Conservation (phyloP, 2,329 filamentous ascomycete genomes). For the Pestalotiopsis sp. region DNA sequence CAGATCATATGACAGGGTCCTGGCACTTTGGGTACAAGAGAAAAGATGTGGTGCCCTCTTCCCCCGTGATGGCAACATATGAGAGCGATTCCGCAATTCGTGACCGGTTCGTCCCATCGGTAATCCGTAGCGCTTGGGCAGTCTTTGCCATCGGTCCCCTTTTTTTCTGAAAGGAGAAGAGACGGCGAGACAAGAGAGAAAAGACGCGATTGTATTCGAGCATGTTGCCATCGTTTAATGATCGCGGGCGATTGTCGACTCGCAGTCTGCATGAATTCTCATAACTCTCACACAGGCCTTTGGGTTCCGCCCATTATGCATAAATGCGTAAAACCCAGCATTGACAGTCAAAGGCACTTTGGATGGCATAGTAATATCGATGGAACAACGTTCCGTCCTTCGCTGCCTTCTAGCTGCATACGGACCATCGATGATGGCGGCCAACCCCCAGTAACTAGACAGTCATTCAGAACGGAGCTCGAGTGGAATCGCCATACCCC, state of each 20-base stretch:
- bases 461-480: too few species aligned
- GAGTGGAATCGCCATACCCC: too few species aligned
- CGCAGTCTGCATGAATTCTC: not conserved
- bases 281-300: not conserved
- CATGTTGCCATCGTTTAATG: not conserved
- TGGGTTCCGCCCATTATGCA: not conserved
- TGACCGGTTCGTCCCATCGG: too few species aligned
- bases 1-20: slow-evolving; percentile 8
- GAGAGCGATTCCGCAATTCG: not conserved
- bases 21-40: not conserved
- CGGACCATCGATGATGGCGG: not conserved
- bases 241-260: not conserved
- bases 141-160: not conserved
- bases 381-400: not conserved
- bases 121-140: not conserved
- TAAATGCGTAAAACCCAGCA: not conserved
- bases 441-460: not conserved
- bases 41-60: not conserved
- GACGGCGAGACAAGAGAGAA: not conserved
- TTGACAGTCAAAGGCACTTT: not conserved
- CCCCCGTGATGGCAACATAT: not conserved
- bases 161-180: too few species aligned
- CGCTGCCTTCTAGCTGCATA: not conserved
- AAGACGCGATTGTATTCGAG: not conserved
- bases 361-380: not conserved